These are phyloP conservation scores for Salvia miltiorrhiza DNA, from an alignment of 257 asterid genomes.

Conservation along the genomic window DNA sequence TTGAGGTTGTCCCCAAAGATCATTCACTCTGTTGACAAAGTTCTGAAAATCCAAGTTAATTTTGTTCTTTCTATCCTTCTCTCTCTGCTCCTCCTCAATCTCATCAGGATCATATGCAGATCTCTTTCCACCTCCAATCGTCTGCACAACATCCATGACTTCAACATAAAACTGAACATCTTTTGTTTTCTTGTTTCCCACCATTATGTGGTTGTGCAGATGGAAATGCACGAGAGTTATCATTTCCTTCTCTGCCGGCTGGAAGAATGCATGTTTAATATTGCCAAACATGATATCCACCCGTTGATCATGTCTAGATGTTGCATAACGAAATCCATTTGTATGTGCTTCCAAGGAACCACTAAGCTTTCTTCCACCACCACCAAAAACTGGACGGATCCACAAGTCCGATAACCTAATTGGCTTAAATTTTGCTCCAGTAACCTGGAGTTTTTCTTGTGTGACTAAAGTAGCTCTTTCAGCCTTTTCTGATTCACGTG, in stretches of 20 bases:
- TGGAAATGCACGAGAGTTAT: slow-evolving; percentile 61
- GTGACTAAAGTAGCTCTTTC: slow-evolving; percentile 62
- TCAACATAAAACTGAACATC: slow-evolving; percentile 60
- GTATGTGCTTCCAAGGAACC: slow-evolving; percentile 59
- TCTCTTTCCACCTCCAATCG: slow-evolving; percentile 58
- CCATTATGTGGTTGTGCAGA: slow-evolving; percentile 64
- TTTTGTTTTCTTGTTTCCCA: slow-evolving; percentile 55
- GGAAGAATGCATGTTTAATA: slow-evolving; percentile 59
- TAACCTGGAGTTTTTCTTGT: slow-evolving; percentile 50
- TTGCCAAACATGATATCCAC: slow-evolving; percentile 54
- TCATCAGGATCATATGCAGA: slow-evolving; percentile 69
- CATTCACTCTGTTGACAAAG: too few species aligned
- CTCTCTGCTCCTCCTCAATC: slow-evolving; percentile 67
- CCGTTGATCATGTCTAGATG: slow-evolving; percentile 54
- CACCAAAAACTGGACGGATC: slow-evolving; percentile 63
- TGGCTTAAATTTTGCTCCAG: slow-evolving; percentile 53
- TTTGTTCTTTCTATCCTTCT: slow-evolving; percentile 55
- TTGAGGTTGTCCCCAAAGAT: too few species aligned
- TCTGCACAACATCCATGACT: slow-evolving; percentile 65
- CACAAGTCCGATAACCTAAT: slow-evolving; percentile 49
- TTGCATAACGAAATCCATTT: slow-evolving; percentile 58
- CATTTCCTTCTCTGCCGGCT: slow-evolving; percentile 71
- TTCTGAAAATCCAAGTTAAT: slow-evolving; percentile 47
- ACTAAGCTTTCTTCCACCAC: slow-evolving; percentile 52
- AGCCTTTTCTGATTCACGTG: slow-evolving; percentile 54